Conservation (phyloP, 2,329 filamentous ascomycete species). For the Calonectria pseudoreteaudii region DNA sequence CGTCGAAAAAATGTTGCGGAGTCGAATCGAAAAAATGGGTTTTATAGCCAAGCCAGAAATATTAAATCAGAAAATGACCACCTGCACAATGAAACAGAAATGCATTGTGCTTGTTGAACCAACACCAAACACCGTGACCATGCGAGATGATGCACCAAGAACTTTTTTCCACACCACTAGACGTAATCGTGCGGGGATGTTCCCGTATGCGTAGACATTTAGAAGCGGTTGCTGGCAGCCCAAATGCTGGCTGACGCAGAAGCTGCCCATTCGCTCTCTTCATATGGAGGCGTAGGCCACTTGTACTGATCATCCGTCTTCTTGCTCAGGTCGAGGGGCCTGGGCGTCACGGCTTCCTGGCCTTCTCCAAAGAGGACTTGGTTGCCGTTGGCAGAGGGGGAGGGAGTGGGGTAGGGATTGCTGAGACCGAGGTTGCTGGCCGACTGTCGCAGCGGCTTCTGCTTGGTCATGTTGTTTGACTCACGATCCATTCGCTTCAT, state of each 20-base stretch:
- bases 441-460: constrained; percentile 67
- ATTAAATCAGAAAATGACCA: constrained; percentile 36
- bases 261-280: constrained; percentile 91
- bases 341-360: constrained; percentile 71
- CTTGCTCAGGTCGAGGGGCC: constrained; percentile 77
- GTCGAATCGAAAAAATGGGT: constrained; percentile 11
- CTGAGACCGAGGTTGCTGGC: constrained; percentile 71
- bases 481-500: constrained; percentile 76
- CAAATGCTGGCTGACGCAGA: constrained; percentile 86
- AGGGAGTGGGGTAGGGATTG: constrained; percentile 73
- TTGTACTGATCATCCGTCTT: constrained; percentile 70
- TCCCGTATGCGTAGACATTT: constrained; percentile 38
- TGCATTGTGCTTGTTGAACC: constrained; percentile 36
- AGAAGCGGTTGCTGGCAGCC: constrained; percentile 75
- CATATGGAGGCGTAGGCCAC: constrained; percentile 96
- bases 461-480: constrained; percentile 14
- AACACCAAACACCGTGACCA: constrained; percentile 46
- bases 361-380: constrained; percentile 78
- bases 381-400: constrained; percentile 87
- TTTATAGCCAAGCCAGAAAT: constrained; percentile 40
- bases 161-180: constrained; percentile 42
- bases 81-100: constrained; percentile 36
- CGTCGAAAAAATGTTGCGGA: constrained; percentile 42
- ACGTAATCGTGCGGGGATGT: constrained; percentile 37
- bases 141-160: constrained; percentile 41